Evolutionary conservation across 2,329 filamentous ascomycete genomes (phyloP).

Genomic region (Sordariomycetes sp.): DNA sequence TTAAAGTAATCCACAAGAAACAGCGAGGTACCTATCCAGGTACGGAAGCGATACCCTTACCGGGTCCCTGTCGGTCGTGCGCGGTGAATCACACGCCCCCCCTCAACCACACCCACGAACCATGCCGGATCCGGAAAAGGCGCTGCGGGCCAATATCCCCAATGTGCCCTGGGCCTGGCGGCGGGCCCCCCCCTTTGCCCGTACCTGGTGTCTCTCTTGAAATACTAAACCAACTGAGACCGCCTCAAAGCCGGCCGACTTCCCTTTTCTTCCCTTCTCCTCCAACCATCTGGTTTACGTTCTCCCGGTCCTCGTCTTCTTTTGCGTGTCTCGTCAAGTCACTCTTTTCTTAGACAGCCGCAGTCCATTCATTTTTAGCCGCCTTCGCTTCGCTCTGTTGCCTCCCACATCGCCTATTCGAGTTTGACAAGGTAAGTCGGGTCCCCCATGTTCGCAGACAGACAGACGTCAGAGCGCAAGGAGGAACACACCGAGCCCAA

Average conservation of each 20-base stretch:
- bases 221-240: slow-evolving; percentile 5
- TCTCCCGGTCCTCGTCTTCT: background rate
- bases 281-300: slow-evolving; percentile 3
- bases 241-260: slow-evolving; percentile 1
- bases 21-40: background rate
- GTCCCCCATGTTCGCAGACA: background rate
- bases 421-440: background rate
- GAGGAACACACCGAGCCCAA: background rate
- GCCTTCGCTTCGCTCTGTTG: background rate
- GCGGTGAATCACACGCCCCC: background rate
- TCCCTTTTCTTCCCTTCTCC: slow-evolving; percentile 1
- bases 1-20: background rate
- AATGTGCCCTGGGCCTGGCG: background rate
- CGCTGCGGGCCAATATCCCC: background rate
- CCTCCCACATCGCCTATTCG: background rate
- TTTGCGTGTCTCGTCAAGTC: slow-evolving; percentile 5
- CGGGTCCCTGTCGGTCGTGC: background rate
- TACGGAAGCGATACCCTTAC: background rate
- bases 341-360: slow-evolving; percentile 5
- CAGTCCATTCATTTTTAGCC: slow-evolving; percentile 3
- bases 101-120: background rate
- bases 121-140: background rate
- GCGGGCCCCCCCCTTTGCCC: background rate
- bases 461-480: background rate
- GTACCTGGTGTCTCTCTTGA: background rate